Conservation (phyloP, 2,329 filamentous ascomycete genomes). For the Ascochyta fabae region DNA sequence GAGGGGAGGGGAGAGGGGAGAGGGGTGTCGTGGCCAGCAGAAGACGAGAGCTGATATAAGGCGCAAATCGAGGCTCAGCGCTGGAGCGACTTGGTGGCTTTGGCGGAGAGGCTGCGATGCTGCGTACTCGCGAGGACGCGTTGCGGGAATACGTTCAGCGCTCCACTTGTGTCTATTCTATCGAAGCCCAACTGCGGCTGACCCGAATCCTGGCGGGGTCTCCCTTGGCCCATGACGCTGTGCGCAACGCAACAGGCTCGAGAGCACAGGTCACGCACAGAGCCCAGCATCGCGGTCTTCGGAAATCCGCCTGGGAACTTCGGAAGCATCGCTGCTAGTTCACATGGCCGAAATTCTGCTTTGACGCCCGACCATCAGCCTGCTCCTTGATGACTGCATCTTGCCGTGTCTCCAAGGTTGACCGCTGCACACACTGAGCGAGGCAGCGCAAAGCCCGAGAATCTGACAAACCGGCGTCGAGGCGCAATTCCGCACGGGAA, state of each 20-base stretch:
- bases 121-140: slow-evolving; percentile 5
- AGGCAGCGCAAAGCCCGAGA: slow-evolving; percentile 7
- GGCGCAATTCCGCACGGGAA: slow-evolving; percentile 9
- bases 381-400: too few relatives aligned
- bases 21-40: slow-evolving; percentile 4
- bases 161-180: slow-evolving; percentile 34
- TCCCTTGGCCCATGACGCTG: slow-evolving; percentile 35
- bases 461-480: slow-evolving; percentile 4
- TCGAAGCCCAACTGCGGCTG: slow-evolving; percentile 39
- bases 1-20: neutral
- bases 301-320: slow-evolving; percentile 10
- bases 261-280: slow-evolving; percentile 9
- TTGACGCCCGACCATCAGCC: too few relatives aligned
- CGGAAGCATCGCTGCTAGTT: slow-evolving; percentile 1
- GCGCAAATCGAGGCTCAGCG: slow-evolving; percentile 10
- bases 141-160: slow-evolving; percentile 3
- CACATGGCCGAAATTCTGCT: too few relatives aligned
- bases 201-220: slow-evolving; percentile 29
- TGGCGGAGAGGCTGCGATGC: slow-evolving; percentile 8
- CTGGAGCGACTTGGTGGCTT: neutral
- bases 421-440: slow-evolving; percentile 1
- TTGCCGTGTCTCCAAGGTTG: neutral
- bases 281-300: slow-evolving; percentile 10
- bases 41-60: slow-evolving; percentile 8
- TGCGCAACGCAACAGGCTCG: slow-evolving; percentile 4